These are phyloP conservation scores for Aureobasidium leucospermi DNA, from an alignment of 2,329 filamentous ascomycete genomes.

Conservation along the genomic window DNA sequence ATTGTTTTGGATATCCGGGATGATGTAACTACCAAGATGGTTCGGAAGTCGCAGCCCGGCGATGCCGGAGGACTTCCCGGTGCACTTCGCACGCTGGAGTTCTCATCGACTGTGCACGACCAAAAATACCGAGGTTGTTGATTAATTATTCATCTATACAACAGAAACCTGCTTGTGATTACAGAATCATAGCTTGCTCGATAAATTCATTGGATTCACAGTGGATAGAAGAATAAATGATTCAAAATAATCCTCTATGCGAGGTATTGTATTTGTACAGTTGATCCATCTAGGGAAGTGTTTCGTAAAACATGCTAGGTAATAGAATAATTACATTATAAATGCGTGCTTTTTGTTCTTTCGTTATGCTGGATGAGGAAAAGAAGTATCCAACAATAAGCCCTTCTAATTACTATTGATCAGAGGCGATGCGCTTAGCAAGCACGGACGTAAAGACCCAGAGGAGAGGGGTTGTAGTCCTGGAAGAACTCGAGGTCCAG, in stretches of 20 bases:
- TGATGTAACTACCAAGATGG: constrained; percentile 7
- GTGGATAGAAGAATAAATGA: background rate
- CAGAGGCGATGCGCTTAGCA: background rate
- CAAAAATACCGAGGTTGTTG: no score
- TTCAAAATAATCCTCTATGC: background rate
- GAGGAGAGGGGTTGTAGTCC: constrained; percentile 18
- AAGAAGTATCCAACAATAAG: constrained; percentile 2
- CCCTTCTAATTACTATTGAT: background rate
- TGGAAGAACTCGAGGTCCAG: constrained; percentile 23
- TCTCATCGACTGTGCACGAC: no score
- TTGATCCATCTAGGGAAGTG: background rate
- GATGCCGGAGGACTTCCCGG: background rate
- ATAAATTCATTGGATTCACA: background rate
- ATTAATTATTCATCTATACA: no score
- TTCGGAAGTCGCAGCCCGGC: background rate
- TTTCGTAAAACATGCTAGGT: background rate
- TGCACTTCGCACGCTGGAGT: no score
- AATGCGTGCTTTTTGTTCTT: constrained; percentile 7
- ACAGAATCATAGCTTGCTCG: background rate
- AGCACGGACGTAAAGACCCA: constrained; percentile 15
- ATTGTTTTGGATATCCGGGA: background rate
- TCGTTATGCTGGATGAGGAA: constrained; percentile 1
- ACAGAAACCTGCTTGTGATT: no score
- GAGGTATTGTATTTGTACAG: constrained; percentile 4
- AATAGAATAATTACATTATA: constrained; percentile 10